Base-by-base conservation (phyloP, 768 basidiomycete genomes). In the Hygrocybe coccinea region DNA sequence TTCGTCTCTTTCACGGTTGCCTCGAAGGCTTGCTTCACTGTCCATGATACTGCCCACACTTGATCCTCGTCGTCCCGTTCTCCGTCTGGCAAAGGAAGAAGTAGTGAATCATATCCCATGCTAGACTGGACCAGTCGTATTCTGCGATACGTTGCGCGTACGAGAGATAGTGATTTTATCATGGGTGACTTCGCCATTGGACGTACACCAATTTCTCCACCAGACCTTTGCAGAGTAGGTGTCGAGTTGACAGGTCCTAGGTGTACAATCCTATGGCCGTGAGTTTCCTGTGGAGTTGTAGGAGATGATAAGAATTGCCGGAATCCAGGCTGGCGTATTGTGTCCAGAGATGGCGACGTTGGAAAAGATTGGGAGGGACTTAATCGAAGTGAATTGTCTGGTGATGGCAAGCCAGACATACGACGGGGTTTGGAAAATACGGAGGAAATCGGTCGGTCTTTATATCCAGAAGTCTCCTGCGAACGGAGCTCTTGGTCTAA, bases 61-160 rank as follows among this genome's bases (percentile, higher is more conserved):
- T 76, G 67, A 17, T 76, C 71, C 11, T 57, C 60, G 5, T 66
- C 70, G 5, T 64, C 64, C 36, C 64, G 65, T 25, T 64, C 65
- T 21, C 64, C 65, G 29, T 62, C 58, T 8, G 76, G 76, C 44
- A 80, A 58, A 10, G 84, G 83, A 7, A 88, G 69, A 25, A 87
- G 66, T 3, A 71, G 65, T 6, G 60, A 44, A 14, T 78, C 73
- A 65, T 87, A 89, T 2, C 87, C 86, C 76, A 87, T 77, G 51
- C 74, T 76, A 11, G 71, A 72, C 67, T 88, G 87, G 21, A 86
- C 83, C 2, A 78, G 65, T 17, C 87, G 74, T 22, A 89, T 79
- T 25, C 85, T 73, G 34, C 74, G 74, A 62, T 85, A 86, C 12
- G 86, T 87, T 35, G 71, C 76, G 35, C 71, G 74, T n/a, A 81